Evolutionary conservation across 2,329 filamentous ascomycete species (phyloP).

Genomic region (Colletotrichum noveboracense): DNA sequence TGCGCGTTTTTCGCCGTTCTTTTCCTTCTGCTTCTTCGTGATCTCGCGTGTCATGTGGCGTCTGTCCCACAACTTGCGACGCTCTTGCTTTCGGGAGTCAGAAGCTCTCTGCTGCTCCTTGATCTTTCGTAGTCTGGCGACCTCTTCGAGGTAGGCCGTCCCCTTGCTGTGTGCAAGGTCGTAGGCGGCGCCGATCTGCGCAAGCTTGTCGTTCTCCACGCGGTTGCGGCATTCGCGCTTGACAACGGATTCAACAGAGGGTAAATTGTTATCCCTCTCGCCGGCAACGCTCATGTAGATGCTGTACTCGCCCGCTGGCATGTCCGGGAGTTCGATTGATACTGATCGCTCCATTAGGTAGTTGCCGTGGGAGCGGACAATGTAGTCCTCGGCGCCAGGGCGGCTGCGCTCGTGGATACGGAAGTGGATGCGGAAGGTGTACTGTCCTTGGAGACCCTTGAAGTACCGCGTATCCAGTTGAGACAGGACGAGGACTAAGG

Average conservation of each 20-base stretch:
- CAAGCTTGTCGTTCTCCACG: conserved; percentile 62
- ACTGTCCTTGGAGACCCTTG: conserved; percentile 64
- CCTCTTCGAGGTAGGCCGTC: conserved; percentile 54
- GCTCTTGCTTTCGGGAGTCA: conserved; percentile 47
- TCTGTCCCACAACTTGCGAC: conserved; percentile 55
- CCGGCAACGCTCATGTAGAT: conserved; percentile 62
- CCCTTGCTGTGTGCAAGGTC: conserved; percentile 67
- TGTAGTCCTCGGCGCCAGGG: conserved; percentile 60
- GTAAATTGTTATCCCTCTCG: conserved; percentile 44
- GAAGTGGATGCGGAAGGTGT: conserved; percentile 55
- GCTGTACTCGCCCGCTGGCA: conserved; percentile 61
- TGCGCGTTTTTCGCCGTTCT: conserved; percentile 40
- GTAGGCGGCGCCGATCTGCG: conserved; percentile 62
- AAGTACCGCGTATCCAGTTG: conserved; percentile 69
- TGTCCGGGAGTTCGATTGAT: conserved; percentile 61
- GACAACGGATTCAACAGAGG: conserved; percentile 62
- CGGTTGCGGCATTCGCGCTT: conserved; percentile 53
- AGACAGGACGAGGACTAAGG: conserved; percentile 63
- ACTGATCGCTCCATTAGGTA: conserved; percentile 64
- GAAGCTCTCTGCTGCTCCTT: conserved; percentile 55
- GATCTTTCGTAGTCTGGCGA: conserved; percentile 54
- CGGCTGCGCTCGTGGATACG: conserved; percentile 56
- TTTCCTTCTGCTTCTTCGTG: conserved; percentile 45
- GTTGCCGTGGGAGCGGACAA: conserved; percentile 63
- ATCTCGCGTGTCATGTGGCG: conserved; percentile 48